Evolutionary conservation across 2,329 filamentous ascomycete genomes (phyloP), one percentile per base, ranked within the genome.

Genomic region (Ophidiomyces ophidiicola): DNA sequence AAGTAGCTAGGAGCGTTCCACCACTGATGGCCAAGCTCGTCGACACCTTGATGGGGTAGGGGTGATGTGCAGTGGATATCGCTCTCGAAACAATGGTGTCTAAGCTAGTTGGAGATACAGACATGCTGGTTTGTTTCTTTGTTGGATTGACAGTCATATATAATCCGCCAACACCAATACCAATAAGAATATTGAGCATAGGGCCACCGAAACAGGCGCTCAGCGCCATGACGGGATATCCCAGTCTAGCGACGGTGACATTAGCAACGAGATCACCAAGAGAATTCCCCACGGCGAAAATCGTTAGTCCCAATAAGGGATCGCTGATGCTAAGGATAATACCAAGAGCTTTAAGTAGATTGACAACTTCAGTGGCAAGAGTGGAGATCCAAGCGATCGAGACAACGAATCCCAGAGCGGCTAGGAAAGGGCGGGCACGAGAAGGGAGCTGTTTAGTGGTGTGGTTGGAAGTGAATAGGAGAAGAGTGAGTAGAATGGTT

Each of bases 181-280:
- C 90, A 3, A 98, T 73, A 0, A 98, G 66, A 46, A 98, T 98
- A 52, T 98, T 98, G 28, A 98, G 73, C 85, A 98, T 88, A 0
- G 90, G 90, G 0, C 90, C 92, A n/a, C 90, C 90, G 57, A 98
- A 94, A 57, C 90, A 98, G 3, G 90, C 90, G 23, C 83, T 87
- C 28, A 81, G 64, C 1, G 90, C 90, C 90, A 98, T 98, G 46
- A 98, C 86, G 0, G 90, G 90, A 60, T 87, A 94, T 2, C 90
- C 90, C 2, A 98, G 74, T 23, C 84, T 76, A 3, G 90, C 90
- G 25, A 98, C 82, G 0, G 90, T 98, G 39, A 96, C 82, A 56
- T 98, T 82, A 11, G 90, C 88, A 6, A 98, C 85, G 11, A 98
- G 69, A 53, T 98, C 90, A 25, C 90, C 88, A 6, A 96, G 71